Conservation (phyloP, 352 stramenopile genomes). For the Globisporangium cystogenes region DNA sequence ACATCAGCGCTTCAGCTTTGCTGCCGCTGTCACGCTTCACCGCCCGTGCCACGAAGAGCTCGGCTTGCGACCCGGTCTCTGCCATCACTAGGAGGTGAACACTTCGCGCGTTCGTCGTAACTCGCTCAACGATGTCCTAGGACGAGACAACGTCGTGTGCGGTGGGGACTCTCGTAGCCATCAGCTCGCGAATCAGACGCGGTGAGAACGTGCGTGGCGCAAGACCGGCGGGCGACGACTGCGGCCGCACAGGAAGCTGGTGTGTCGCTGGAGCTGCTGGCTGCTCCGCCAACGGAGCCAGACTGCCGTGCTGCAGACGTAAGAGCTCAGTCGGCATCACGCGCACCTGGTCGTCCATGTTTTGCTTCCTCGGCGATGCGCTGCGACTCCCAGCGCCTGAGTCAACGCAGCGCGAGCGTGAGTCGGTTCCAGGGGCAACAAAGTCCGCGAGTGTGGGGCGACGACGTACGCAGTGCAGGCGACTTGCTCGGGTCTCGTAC, state of each 20-base stretch:
- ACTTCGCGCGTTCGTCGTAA: too few species aligned
- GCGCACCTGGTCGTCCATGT: constrained; percentile 1
- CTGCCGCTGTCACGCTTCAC: too few species aligned
- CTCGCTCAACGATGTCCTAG: too few species aligned
- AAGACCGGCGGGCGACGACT: constrained; percentile 37
- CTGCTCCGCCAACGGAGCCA: background rate
- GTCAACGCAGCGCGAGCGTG: background rate
- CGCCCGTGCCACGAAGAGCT: too few species aligned
- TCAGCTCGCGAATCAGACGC: constrained; percentile 2
- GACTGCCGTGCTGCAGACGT: background rate
- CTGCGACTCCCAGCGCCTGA: constrained; percentile 6
- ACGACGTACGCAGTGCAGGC: constrained; percentile 1
- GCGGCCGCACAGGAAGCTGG: constrained; percentile 27
- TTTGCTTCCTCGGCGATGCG: constrained; percentile 5
- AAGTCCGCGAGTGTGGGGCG: background rate
- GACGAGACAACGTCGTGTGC: background rate
- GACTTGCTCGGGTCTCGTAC: constrained; percentile 4
- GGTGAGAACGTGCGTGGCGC: constrained; percentile 18
- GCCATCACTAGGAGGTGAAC: too few species aligned
- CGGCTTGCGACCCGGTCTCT: too few species aligned
- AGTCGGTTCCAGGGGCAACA: background rate
- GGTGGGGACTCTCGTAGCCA: background rate
- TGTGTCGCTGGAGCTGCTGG: background rate
- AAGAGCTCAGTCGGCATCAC: background rate
- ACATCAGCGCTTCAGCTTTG: too few species aligned